Evolutionary conservation across 179 eudicot genomes (phyloP), one percentile per base, ranked within the genome.

Genomic region (Silene vulgaris): DNA sequence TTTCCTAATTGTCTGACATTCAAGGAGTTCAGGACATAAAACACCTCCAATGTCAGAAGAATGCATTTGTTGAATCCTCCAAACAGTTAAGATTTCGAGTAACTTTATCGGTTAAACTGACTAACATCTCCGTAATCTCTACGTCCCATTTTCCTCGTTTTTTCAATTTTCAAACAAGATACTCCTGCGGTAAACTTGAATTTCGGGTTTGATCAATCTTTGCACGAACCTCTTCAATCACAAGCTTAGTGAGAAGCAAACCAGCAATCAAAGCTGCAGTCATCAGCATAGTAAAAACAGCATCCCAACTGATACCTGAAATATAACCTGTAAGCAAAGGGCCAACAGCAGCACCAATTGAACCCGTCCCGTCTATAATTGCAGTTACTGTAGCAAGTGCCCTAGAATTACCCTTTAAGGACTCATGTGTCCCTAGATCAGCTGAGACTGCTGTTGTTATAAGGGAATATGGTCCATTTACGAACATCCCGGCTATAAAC

Each of bases 331-430:
- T 90, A 2, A 92, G 65, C 66, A 92, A 75, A 1, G 97, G 97
- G n/a, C 72, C 72, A 69, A 69, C 57, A 20, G 72, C 57, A 6
- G 69, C 69, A 1, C 69, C 72, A 11, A 43, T 93, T 90, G 97
- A 92, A 59, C 97, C 97, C 1, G 96, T 92, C 6, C 97, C 97
- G 48, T 92, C 97, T 65, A 92, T 92, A 48, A 92, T 92, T 13
- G 97, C 93, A 0, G 96, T 90, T 19, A 91, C 97, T 0, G 93
- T 91, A 40, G 97, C 93, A 2, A 91, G 86, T 3, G 96, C 97
- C 13, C 89, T 76, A 0, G 92, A 83, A 72, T 86, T 89, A 4
- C 95, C 97, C 76, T 62, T 91, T 23, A 91, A 40, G 2, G 92
- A 88, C 74, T 88, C 87, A 61, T 91, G 97, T 12, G 95, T 90